phyloP scores from a whole-genome alignment of 2,329 filamentous ascomycete species.

The Ascochyta rabiei region DNA sequence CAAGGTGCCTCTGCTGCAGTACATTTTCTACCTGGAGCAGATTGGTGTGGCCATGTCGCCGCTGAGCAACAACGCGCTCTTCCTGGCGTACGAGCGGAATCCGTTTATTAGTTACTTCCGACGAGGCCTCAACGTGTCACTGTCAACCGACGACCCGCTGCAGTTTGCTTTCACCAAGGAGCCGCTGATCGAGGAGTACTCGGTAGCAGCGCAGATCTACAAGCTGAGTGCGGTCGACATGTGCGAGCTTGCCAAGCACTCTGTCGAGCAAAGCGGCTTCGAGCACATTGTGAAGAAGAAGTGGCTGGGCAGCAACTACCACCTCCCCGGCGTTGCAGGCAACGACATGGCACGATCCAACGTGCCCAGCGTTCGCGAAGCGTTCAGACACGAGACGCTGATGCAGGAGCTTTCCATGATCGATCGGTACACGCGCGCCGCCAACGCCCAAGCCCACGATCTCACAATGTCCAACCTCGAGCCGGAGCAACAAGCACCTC shows the following conservation, averaged over 20 bases:
- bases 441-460: conserved; percentile 36
- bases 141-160: conserved; percentile 94
- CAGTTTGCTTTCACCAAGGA: conserved; percentile 99
- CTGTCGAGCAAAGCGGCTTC: conserved; percentile 92
- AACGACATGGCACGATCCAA: conserved; percentile 97
- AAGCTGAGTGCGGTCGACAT: conserved; percentile 97
- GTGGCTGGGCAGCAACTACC: conserved; percentile 84
- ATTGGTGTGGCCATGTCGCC: conserved; percentile 99
- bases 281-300: conserved; percentile 86
- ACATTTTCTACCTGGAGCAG: conserved; percentile 96
- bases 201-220: conserved; percentile 97
- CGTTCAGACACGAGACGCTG: conserved; percentile 86
- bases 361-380: conserved; percentile 88
- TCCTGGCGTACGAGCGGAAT: conserved; percentile 95
- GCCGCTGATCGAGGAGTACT: conserved; percentile 96
- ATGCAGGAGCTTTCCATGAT: conserved; percentile 81
- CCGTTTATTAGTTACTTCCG: conserved; percentile 96
- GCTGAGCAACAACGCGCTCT: conserved; percentile 94
- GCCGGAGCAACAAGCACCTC: conserved; percentile 27
- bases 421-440: conserved; percentile 50
- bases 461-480: conserved; percentile 47
- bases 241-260: conserved; percentile 97
- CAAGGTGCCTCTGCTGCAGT: conserved; percentile 93
- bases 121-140: conserved; percentile 89
- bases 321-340: conserved; percentile 77